Evolutionary conservation across 768 basidiomycete species (phyloP).

Genomic region (Tephrocybe sp.): DNA sequence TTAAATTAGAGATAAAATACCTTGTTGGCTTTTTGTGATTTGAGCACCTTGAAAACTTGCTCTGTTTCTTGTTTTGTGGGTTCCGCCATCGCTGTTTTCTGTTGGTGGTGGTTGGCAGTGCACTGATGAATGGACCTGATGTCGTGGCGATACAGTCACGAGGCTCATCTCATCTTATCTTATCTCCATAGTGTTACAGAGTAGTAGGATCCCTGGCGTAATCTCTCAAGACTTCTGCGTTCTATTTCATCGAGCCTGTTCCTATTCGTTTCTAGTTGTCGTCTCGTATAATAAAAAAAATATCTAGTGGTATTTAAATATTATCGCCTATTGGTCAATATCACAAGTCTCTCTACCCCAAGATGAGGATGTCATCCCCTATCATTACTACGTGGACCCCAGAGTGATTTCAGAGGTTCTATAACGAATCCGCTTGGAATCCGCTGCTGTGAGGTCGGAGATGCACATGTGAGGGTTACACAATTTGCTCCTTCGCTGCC

Average conservation of each 20-base stretch:
- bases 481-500: constrained; percentile 9
- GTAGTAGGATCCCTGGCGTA: too few relatives aligned
- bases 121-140: constrained; percentile 20
- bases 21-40: constrained; percentile 86
- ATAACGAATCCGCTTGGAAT: too few relatives aligned
- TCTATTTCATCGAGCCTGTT: too few relatives aligned
- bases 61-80: constrained; percentile 87
- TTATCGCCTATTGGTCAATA: too few relatives aligned
- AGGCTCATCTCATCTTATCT: constrained; percentile 9
- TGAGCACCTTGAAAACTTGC: constrained; percentile 79
- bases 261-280: too few relatives aligned
- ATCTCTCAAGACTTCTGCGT: too few relatives aligned
- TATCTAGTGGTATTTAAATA: too few relatives aligned
- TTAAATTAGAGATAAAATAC: constrained; percentile 29
- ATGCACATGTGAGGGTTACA: constrained; percentile 7
- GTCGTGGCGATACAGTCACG: constrained; percentile 27
- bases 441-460: constrained; percentile 18
- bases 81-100: constrained; percentile 50
- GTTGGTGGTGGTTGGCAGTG: constrained; percentile 13
- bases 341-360: constrained; percentile 49
- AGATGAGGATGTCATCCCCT: constrained; percentile 44
- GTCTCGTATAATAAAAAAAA: too few relatives aligned
- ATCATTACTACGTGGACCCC: constrained; percentile 20
- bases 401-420: constrained; percentile 18
- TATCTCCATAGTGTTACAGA: too few relatives aligned